Evolutionary conservation across 2,329 filamentous ascomycete genomes (phyloP).

Genomic region (Pleomassaria siparia): DNA sequence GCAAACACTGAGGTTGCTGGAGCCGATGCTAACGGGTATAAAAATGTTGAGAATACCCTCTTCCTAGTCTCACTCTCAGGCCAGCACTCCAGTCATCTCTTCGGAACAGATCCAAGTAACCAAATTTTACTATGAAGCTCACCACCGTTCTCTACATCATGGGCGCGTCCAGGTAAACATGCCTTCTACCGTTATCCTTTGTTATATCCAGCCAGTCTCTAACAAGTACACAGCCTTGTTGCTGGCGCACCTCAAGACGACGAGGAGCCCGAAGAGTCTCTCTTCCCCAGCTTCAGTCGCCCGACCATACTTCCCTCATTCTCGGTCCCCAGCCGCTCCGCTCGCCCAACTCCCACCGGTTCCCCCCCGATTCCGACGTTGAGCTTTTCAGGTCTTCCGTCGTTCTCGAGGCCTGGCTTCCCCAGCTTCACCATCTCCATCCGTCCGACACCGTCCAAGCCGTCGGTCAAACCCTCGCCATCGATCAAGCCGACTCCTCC

Average conservation of each 20-base stretch:
- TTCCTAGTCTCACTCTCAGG: conserved; percentile 1
- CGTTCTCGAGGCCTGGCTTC: conserved; percentile 4
- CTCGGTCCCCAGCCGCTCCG: conserved; percentile 9
- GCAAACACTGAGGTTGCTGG: neutral
- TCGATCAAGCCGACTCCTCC: neutral
- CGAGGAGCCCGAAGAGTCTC: conserved; percentile 11
- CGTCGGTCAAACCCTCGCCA: conserved; percentile 1
- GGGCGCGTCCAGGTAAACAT: conserved; percentile 20
- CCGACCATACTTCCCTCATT: conserved; percentile 1
- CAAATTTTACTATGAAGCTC: conserved; percentile 28
- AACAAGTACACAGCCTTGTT: conserved; percentile 17
- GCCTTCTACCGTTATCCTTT: neutral
- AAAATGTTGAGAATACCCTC: conserved; percentile 6
- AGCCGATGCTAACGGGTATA: conserved; percentile 14
- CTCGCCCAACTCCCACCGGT: conserved; percentile 4
- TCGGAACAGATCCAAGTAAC: conserved; percentile 7
- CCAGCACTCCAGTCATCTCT: conserved; percentile 11
- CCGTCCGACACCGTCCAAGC: conserved; percentile 5
- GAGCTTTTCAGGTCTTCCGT: conserved; percentile 1
- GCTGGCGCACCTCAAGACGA: conserved; percentile 16
- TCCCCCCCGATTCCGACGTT: conserved; percentile 1
- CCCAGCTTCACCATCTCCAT: conserved; percentile 7
- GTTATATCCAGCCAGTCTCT: neutral
- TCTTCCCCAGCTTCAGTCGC: conserved; percentile 9
- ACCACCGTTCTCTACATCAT: conserved; percentile 20